These are phyloP conservation scores for Diphasiastrum complanatum DNA, from an alignment of 83 land plant species.

Conservation along the genomic window DNA sequence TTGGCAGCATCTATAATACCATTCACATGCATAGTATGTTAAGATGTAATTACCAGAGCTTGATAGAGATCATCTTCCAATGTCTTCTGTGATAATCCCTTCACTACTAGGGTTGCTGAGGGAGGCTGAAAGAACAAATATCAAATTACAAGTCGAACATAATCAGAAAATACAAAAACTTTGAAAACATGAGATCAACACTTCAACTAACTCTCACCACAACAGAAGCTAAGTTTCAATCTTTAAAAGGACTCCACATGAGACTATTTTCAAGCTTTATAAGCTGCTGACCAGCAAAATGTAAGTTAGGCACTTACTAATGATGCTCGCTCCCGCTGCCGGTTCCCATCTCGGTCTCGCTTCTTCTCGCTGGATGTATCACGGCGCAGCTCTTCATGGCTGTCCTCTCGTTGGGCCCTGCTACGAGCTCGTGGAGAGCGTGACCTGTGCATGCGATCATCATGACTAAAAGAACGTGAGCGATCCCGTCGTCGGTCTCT, in stretches of 20 bases:
- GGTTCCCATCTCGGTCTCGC: slow-evolving; percentile 59
- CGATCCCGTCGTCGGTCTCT: slow-evolving; percentile 31
- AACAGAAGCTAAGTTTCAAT: too few relatives aligned
- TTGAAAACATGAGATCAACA: neutral
- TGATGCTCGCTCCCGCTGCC: slow-evolving; percentile 40
- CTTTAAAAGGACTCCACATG: neutral
- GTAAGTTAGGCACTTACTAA: slow-evolving; percentile 34
- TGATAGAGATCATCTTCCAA: slow-evolving; percentile 87
- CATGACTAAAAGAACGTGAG: slow-evolving; percentile 58
- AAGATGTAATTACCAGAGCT: slow-evolving; percentile 49
- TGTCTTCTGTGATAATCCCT: slow-evolving; percentile 85
- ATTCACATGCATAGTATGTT: too few relatives aligned
- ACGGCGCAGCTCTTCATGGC: slow-evolving; percentile 51
- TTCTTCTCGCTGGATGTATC: slow-evolving; percentile 42
- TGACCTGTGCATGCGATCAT: too few relatives aligned
- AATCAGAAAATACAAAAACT: neutral
- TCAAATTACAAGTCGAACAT: neutral
- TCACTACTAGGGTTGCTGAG: slow-evolving; percentile 88
- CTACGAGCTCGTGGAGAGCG: slow-evolving; percentile 36
- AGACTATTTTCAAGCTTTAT: neutral
- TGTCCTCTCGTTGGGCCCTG: slow-evolving; percentile 55
- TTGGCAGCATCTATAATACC: neutral
- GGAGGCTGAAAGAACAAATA: slow-evolving; percentile 57
- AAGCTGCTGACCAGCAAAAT: neutral
- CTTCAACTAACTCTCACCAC: neutral